Percentiles rank a stretch among this genome's conserved stretches.
phyloP scores from a whole-genome alignment of 202 grass and related monocot genomes.

The Carex sylvatica region DNA sequence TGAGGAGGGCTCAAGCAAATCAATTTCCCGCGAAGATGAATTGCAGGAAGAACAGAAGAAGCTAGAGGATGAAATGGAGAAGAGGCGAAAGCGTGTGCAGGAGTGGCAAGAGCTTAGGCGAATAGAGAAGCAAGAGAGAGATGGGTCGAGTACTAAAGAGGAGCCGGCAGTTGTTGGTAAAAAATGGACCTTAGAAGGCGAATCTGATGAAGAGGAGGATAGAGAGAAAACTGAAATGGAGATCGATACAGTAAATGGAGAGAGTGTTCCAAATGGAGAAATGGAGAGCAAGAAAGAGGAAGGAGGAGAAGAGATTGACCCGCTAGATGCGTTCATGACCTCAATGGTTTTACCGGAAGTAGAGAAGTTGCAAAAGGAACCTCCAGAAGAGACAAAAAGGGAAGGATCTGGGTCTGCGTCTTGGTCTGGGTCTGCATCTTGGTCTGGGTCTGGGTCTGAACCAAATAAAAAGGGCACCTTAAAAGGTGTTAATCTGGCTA shows the following conservation, averaged over 20 bases:
- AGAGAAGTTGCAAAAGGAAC: conserved; percentile 59
- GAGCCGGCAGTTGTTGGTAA: conserved; percentile 35
- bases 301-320: conserved; percentile 83
- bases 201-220: conserved; percentile 65
- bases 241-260: conserved; percentile 42
- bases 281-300: conserved; percentile 25
- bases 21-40: conserved; percentile 64
- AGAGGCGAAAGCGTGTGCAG: conserved; percentile 68
- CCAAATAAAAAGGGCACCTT: conserved; percentile 23
- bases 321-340: conserved; percentile 89
- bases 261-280: conserved; percentile 16
- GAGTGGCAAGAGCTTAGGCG: conserved; percentile 90
- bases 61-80: conserved; percentile 96
- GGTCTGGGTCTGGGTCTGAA: not conserved
- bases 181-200: conserved; percentile 87
- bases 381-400: conserved; percentile 17
- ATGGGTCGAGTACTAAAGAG: conserved; percentile 17
- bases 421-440: not conserved
- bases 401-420: not conserved
- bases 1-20: conserved; percentile 43
- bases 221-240: conserved; percentile 56
- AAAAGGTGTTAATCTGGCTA: conserved; percentile 35
- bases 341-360: conserved; percentile 91
- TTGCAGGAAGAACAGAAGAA: conserved; percentile 77
- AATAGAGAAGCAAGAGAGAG: conserved; percentile 28